Percentiles rank a stretch among this genome's conserved stretches.
phyloP scores from a whole-genome alignment of 1,284 basidiomycete genomes.

The Tetrapyrgos nigripes region DNA sequence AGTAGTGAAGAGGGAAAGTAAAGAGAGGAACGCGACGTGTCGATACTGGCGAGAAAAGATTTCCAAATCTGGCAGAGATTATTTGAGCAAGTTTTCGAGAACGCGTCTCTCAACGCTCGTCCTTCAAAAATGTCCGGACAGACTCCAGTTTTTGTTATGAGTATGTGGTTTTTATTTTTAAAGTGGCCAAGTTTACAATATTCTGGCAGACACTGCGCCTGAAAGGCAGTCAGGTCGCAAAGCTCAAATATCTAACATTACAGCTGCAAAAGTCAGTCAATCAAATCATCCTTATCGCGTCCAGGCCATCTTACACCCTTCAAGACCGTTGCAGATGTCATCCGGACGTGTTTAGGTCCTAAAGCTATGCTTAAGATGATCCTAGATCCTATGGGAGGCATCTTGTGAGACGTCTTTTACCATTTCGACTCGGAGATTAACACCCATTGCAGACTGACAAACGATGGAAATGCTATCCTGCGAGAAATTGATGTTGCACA shows the following conservation, averaged over 20 bases:
- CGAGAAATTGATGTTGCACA: conserved; percentile 98
- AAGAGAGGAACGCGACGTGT: background rate
- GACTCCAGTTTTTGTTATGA: conserved; percentile 80
- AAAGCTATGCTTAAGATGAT: conserved; percentile 99
- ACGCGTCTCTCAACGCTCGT: conserved; percentile 5
- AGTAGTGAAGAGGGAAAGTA: background rate
- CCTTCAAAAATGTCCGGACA: conserved; percentile 52
- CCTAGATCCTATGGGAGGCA: conserved; percentile 97
- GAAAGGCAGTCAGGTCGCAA: conserved; percentile 94
- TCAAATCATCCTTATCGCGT: background rate
- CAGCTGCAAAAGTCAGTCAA: conserved; percentile 86
- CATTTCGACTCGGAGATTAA: conserved; percentile 4
- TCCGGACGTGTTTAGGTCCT: conserved; percentile 95
- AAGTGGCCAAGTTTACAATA: background rate
- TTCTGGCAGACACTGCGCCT: conserved; percentile 81
- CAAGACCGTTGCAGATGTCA: conserved; percentile 98
- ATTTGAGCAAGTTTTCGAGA: conserved; percentile 18
- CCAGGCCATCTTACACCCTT: conserved; percentile 16
- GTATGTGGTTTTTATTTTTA: conserved; percentile 42
- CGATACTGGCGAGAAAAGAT: background rate
- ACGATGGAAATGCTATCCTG: conserved; percentile 97
- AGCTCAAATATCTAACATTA: conserved; percentile 97
- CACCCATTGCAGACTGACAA: conserved; percentile 77
- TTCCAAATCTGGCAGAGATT: background rate
- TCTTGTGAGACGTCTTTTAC: conserved; percentile 66